Evolutionary conservation across 148 eudicot species (phyloP), one percentile per base, ranked within the genome.

Genomic region (Nyssa sinensis): DNA sequence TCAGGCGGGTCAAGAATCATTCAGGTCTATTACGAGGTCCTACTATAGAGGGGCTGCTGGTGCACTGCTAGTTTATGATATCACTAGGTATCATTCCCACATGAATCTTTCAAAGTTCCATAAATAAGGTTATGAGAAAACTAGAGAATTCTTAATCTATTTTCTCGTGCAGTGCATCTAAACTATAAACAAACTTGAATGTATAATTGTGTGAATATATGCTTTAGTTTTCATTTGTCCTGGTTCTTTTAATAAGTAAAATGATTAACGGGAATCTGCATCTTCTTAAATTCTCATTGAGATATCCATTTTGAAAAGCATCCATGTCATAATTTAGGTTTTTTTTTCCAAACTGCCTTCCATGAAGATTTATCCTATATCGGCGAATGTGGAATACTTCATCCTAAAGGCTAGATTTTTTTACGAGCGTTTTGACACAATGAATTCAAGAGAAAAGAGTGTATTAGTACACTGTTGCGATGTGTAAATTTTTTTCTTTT

Each of bases 31-130:
- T 64, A 86, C 89, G 62, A 81, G 89, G 76, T 86, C 89, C 55
- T 86, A 86, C 80, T 86, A 86, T 65, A 75, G 89, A 76, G 89
- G 89, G 23, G 89, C 89, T 64, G 89, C 89, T 74, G 87, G 89
- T 73, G 89, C 85, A 32, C 84, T 86, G 28, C 79, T 86, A n/a
- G 89, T 86, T 66, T 86, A 86, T 75, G 89, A 86, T 69, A 86
- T 86, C 81, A 86, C 89, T 30, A 86, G 89, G 89, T 84, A 84
- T 23, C 7, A 23, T 34, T 16, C 7, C 53, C 55, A 1, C 34
- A 33, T 70, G 30, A 31, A 72, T 70, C 27, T 37, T 37, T 35
- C 37, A 32, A 30, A 37, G 41, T 69, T 25, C 14, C 25, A 6
- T 17, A 47, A 28, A 35, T 4, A 53, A 57, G 9, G 8, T 33